phyloP scores from a whole-genome alignment of 2,329 filamentous ascomycete genomes.

The Talaromyces amestolkiae region DNA sequence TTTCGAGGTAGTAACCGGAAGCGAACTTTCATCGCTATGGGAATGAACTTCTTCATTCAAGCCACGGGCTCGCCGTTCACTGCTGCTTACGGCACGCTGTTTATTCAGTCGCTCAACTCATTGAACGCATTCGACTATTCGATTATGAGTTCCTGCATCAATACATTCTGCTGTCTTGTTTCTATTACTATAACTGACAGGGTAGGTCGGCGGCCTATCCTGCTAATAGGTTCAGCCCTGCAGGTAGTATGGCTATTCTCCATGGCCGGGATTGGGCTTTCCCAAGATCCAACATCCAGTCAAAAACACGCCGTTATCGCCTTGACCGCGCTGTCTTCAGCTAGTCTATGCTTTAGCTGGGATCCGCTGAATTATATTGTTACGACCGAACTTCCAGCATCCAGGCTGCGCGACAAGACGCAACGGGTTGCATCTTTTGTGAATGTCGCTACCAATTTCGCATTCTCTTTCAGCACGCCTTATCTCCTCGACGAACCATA shows the following conservation, averaged over 20 bases:
- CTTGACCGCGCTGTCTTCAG: slow-evolving; percentile 34
- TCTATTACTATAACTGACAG: slow-evolving; percentile 19
- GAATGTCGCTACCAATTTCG: slow-evolving; percentile 32
- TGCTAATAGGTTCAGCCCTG: slow-evolving; percentile 29
- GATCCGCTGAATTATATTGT: slow-evolving; percentile 39
- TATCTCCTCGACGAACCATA: slow-evolving; percentile 40
- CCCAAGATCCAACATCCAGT: slow-evolving; percentile 18
- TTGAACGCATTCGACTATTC: slow-evolving; percentile 45
- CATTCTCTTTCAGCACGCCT: slow-evolving; percentile 38
- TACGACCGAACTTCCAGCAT: slow-evolving; percentile 34
- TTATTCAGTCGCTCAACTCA: slow-evolving; percentile 17
- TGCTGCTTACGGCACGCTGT: slow-evolving; percentile 18
- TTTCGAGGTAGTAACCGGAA: slow-evolving; percentile 18
- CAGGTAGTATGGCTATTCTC: slow-evolving; percentile 33
- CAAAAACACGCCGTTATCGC: slow-evolving; percentile 33
- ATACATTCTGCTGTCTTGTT: slow-evolving; percentile 20
- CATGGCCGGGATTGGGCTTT: slow-evolving; percentile 40
- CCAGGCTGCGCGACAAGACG: slow-evolving; percentile 31
- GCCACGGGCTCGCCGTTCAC: slow-evolving; percentile 18
- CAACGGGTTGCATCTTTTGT: slow-evolving; percentile 30
- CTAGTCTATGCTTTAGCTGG: slow-evolving; percentile 33
- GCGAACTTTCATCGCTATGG: slow-evolving; percentile 18
- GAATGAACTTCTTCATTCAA: slow-evolving; percentile 19
- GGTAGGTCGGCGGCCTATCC: slow-evolving; percentile 20
- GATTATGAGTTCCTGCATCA: slow-evolving; percentile 40